These are phyloP conservation scores for Achaetomiella virescens DNA, from an alignment of 495 filamentous ascomycete genomes.

Conservation along the genomic window DNA sequence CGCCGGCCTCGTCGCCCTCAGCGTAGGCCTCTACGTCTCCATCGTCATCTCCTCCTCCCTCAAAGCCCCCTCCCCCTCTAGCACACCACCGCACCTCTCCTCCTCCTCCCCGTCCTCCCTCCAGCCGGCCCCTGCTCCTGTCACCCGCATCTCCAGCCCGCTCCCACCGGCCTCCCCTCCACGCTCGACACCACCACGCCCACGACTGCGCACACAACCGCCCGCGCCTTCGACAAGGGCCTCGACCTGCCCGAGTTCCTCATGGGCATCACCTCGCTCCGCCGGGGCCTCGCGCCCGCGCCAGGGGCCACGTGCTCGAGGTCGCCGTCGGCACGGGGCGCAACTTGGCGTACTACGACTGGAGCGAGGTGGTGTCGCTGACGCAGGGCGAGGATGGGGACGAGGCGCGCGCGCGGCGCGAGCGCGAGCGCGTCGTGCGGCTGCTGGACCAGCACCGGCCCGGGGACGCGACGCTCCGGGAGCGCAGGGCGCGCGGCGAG, in stretches of 20 bases:
- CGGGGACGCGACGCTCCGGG: neutral
- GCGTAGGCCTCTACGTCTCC: constrained; percentile 28
- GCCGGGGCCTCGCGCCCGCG: constrained; percentile 54
- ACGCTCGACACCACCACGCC: constrained; percentile 10
- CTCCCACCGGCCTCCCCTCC: constrained; percentile 14
- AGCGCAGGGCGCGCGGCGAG: neutral
- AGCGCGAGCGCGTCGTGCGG: constrained; percentile 9
- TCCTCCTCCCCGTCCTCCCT: neutral
- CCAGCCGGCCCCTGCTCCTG: too few relatives aligned
- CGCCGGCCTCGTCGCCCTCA: constrained; percentile 20
- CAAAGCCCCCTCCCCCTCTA: neutral
- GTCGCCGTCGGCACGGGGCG: constrained; percentile 87
- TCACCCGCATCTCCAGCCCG: neutral
- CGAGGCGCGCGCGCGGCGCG: constrained; percentile 3
- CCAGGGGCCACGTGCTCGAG: constrained; percentile 78
- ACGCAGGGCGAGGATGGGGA: neutral
- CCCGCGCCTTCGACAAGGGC: constrained; percentile 26
- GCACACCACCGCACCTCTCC: neutral
- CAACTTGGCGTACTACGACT: constrained; percentile 70
- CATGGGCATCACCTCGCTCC: constrained; percentile 56
- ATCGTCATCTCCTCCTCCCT: constrained; percentile 26
- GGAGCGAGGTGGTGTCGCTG: constrained; percentile 29
- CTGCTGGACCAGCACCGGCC: constrained; percentile 5
- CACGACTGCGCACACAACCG: neutral
- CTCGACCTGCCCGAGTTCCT: constrained; percentile 56